phyloP scores from a whole-genome alignment of 495 filamentous ascomycete genomes.

The Aspergillus haitiensis region DNA sequence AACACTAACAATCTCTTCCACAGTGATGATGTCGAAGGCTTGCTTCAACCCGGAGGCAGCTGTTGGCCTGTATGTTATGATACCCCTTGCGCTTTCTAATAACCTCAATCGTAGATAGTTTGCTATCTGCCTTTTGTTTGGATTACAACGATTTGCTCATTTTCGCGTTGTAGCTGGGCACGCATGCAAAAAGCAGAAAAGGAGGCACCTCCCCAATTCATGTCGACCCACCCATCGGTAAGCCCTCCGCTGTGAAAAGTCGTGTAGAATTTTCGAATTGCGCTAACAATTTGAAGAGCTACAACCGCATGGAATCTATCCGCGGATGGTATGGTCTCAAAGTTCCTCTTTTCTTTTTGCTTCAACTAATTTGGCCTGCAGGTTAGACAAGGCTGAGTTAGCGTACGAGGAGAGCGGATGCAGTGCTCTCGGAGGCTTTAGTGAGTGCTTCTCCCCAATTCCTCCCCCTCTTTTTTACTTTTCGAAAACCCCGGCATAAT shows the following conservation, averaged over 20 bases:
- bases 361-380: conserved; percentile 17
- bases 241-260: conserved; percentile 20
- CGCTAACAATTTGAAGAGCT: conserved; percentile 48
- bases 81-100: not conserved
- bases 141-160: not conserved
- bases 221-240: conserved; percentile 86
- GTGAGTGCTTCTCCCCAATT: conserved; percentile 29
- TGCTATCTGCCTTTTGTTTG: not conserved
- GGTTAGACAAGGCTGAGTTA: conserved; percentile 38
- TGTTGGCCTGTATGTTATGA: conserved; percentile 49
- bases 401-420: conserved; percentile 42
- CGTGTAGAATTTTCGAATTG: not conserved
- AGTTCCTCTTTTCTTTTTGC: conserved; percentile 2
- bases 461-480: not conserved
- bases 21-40: conserved; percentile 62
- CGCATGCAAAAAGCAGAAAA: conserved; percentile 69
- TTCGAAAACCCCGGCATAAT: not conserved
- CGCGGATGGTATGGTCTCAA: conserved; percentile 53
- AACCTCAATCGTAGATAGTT: not conserved
- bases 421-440: conserved; percentile 22
- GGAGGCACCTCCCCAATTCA: conserved; percentile 65
- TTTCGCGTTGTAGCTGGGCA: conserved; percentile 54
- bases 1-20: conserved; percentile 15
- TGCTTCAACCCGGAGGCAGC: conserved; percentile 77
- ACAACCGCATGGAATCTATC: conserved; percentile 70